phyloP scores from a whole-genome alignment of 2,329 filamentous ascomycete genomes.

The Colletotrichum abscissum region DNA sequence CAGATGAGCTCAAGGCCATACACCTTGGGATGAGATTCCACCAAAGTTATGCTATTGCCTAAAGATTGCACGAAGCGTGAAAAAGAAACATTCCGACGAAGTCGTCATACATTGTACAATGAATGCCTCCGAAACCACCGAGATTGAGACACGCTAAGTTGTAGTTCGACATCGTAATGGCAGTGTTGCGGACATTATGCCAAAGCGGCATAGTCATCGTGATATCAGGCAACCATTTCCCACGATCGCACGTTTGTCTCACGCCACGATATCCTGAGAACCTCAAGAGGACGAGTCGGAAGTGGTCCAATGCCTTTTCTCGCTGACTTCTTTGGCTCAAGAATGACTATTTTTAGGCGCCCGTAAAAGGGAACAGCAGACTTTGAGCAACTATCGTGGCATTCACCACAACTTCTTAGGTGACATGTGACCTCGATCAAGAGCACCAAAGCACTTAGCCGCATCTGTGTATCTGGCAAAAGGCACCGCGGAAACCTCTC shows the following conservation, averaged over 20 bases:
- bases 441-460: background rate
- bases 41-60: background rate
- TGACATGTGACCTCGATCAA: background rate
- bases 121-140: background rate
- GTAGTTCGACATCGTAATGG: background rate
- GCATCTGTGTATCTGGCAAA: background rate
- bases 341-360: background rate
- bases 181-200: background rate
- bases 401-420: background rate
- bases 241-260: background rate
- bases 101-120: background rate
- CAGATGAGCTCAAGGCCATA: background rate
- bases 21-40: background rate
- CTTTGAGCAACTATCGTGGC: background rate
- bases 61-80: background rate
- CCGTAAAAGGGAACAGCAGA: background rate
- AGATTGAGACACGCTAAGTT: background rate
- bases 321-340: background rate
- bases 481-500: background rate
- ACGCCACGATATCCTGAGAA: background rate
- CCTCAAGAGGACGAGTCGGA: background rate
- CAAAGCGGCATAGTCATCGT: background rate
- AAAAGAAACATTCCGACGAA: background rate
- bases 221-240: background rate
- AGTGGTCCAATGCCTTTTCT: background rate